Evolutionary conservation across 495 filamentous ascomycete genomes (phyloP), one percentile per base, ranked within the genome.

Genomic region (Neurospora intermedia): DNA sequence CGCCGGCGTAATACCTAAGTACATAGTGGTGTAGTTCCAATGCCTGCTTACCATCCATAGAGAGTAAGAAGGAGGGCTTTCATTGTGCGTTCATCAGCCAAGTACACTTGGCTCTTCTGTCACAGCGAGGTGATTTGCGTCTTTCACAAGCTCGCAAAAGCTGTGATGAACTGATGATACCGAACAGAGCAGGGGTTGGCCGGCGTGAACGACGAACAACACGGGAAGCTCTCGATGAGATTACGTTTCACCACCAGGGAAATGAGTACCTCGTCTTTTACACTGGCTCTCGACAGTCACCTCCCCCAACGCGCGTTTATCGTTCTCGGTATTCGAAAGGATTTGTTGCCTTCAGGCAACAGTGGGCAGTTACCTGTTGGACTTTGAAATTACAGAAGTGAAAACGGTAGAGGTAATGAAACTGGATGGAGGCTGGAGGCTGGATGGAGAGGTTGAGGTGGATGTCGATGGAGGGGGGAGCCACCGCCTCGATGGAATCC

Each of bases 391-490:
- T 62, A 13, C 54, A 35, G 15, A 8, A 62, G 3, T 35, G 54
- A 62, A 18, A 9, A 66, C 54, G 27, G 23, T 4, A 59, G 20
- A 59, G 20, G 54, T 35, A 66, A 75, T 73, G 71, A 75, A 80
- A 78, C 75, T 66, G 74, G 74, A 76, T 75, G 77, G 74, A 73
- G 76, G 76, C 75, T 75, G 77, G 74, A 73, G 76, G 76, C 75
- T 62, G 74, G 74, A 76, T 75, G 77, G 76, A 73, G 76, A 77
- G 75, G 13, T 35, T 16, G 54, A 35, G 27, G 15, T 62, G 54
- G 54, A 66, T 62, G 54, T 62, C 13, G 54, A 62, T 16, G 75
- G 73, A 71, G 71, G 73, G 71, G 78, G 78, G 75, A 18, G 54
- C 54, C 54, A 31, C 54, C 23, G 54, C 31, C 27, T 66, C 27